These are phyloP conservation scores for Wickerhamomyces sp. DNA, from an alignment of 1,139 yeast species.

Conservation along the genomic window DNA sequence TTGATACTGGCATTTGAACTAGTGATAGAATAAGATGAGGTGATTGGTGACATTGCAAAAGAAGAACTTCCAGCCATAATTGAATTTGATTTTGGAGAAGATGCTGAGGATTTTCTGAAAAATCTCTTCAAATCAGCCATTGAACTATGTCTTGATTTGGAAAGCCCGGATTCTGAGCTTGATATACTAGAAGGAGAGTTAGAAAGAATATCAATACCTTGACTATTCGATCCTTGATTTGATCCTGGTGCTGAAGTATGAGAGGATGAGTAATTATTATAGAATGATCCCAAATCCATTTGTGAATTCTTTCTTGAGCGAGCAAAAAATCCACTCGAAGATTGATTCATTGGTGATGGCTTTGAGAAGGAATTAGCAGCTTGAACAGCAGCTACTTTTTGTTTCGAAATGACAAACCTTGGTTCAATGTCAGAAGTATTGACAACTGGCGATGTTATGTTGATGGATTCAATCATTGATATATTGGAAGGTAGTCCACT, in stretches of 20 bases:
- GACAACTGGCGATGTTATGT: conserved; percentile 67
- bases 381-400: conserved; percentile 34
- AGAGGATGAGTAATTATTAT: conserved; percentile 10
- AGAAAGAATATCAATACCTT: conserved; percentile 13
- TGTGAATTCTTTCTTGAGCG: conserved; percentile 22
- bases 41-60: conserved; percentile 19
- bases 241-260: conserved; percentile 22
- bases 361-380: conserved; percentile 16
- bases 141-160: conserved; percentile 52
- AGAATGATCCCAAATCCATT: conserved; percentile 22
- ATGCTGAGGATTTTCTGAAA: conserved; percentile 41
- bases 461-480: conserved; percentile 46
- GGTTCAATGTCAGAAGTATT: conserved; percentile 49
- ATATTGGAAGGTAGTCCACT: conserved; percentile 50
- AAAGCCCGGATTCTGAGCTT: conserved; percentile 23
- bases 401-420: conserved; percentile 68
- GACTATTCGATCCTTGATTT: not conserved
- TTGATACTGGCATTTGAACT: conserved; percentile 14
- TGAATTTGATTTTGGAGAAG: conserved; percentile 13
- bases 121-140: conserved; percentile 67
- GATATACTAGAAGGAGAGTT: conserved; percentile 24
- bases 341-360: conserved; percentile 9
- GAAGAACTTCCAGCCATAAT: not conserved
- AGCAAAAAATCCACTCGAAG: conserved; percentile 16
- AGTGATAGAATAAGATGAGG: conserved; percentile 22